Conservation (phyloP, 176 grass and related monocot species). For the Musa schizocarpa region DNA sequence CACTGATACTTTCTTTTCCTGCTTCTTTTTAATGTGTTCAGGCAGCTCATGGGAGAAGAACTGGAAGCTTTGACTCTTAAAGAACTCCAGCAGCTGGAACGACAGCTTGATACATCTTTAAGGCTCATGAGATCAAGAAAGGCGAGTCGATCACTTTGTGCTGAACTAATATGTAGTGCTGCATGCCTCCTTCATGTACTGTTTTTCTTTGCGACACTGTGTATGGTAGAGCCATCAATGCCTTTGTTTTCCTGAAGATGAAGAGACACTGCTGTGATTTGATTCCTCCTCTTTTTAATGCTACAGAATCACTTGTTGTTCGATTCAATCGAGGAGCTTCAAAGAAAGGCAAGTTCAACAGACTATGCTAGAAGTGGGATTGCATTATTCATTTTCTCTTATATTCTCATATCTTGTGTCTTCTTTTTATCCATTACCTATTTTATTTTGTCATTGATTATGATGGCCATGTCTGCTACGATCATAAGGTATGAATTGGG, state of each 20-base stretch:
- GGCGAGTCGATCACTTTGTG: constrained; percentile 19
- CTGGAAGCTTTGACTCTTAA: constrained; percentile 46
- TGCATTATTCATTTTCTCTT: not conserved
- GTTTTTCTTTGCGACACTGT: not conserved
- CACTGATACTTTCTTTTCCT: not conserved
- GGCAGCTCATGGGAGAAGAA: constrained; percentile 80
- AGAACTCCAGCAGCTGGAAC: constrained; percentile 82
- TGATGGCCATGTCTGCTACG: too few species aligned
- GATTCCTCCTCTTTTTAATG: not conserved
- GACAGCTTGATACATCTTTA: constrained; percentile 67
- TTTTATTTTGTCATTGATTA: not conserved
- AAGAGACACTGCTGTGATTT: not conserved
- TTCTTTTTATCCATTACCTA: not conserved
- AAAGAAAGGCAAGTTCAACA: constrained; percentile 47
- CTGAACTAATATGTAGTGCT: constrained; percentile 3
- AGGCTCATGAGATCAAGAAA: constrained; percentile 84
- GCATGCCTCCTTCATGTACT: constrained; percentile 18
- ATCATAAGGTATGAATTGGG: too few species aligned
- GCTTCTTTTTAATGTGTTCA: constrained; percentile 21
- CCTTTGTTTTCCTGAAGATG: not conserved
- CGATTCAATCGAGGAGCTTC: constrained; percentile 62
- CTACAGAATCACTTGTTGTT: constrained; percentile 58
- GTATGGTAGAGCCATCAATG: not conserved
- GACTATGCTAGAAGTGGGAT: not conserved
- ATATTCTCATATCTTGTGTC: not conserved